Evolutionary conservation across 176 grass and related monocot species (phyloP).

Genomic region (Alopecurus myosuroides): DNA sequence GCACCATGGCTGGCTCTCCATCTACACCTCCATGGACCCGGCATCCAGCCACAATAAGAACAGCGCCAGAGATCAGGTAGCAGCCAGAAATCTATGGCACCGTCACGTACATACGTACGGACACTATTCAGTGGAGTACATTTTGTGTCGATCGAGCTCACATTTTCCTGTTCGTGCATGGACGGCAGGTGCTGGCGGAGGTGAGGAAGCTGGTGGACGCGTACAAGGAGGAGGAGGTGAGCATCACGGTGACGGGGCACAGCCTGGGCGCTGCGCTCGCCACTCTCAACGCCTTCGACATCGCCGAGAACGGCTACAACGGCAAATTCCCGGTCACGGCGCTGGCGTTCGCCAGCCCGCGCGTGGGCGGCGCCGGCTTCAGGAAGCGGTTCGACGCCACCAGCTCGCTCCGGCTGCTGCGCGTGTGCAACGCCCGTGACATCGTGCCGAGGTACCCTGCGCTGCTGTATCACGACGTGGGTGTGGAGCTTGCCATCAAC

Average conservation of each 20-base stretch:
- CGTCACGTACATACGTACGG: background rate
- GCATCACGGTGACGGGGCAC: slow-evolving; percentile 70
- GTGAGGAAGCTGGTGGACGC: slow-evolving; percentile 42
- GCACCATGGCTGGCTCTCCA: slow-evolving; percentile 62
- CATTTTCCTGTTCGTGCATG: background rate
- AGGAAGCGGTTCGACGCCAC: slow-evolving; percentile 28
- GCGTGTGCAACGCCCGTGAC: slow-evolving; percentile 47
- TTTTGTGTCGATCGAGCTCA: background rate
- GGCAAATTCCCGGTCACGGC: slow-evolving; percentile 25
- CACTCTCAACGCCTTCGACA: slow-evolving; percentile 74
- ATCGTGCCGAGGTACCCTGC: slow-evolving; percentile 47
- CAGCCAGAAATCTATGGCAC: too few relatives aligned
- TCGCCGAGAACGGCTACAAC: slow-evolving; percentile 50
- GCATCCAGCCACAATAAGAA: slow-evolving; percentile 49
- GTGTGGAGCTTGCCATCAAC: slow-evolving; percentile 47
- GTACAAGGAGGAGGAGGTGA: slow-evolving; percentile 61
- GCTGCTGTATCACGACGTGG: slow-evolving; percentile 47
- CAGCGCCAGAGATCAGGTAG: slow-evolving; percentile 44
- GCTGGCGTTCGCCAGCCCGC: slow-evolving; percentile 59
- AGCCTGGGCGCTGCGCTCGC: slow-evolving; percentile 72
- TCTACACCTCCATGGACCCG: slow-evolving; percentile 56
- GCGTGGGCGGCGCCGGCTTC: slow-evolving; percentile 53
- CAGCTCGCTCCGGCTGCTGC: slow-evolving; percentile 33
- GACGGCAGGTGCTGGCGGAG: slow-evolving; percentile 53
- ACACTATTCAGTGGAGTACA: too few relatives aligned